Evolutionary conservation across 116 monocot species (phyloP).

Genomic region (Papilionanthe hybrid): DNA sequence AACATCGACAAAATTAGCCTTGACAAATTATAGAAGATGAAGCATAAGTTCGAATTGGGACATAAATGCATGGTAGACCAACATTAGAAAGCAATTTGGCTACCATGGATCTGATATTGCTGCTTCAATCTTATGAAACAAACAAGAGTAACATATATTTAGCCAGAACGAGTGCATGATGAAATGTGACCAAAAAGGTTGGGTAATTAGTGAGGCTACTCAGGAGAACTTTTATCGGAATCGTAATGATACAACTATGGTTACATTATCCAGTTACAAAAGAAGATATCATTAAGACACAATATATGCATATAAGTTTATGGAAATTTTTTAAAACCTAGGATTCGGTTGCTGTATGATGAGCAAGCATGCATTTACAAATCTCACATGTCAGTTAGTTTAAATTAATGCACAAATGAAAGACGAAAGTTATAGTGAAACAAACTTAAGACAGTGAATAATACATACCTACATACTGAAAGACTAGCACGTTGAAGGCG

Average conservation of each 20-base stretch:
- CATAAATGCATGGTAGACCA: neutral
- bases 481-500: neutral
- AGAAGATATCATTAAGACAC: neutral
- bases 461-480: neutral
- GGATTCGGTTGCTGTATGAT: neutral
- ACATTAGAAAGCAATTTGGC: neutral
- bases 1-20: too few species aligned
- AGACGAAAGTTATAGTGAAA: neutral
- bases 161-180: neutral
- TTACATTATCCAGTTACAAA: neutral
- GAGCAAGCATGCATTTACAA: neutral
- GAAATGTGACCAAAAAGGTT: neutral
- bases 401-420: neutral
- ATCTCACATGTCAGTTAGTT: neutral
- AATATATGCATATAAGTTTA: neutral
- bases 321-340: neutral
- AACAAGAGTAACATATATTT: neutral
- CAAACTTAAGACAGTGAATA: neutral
- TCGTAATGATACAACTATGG: neutral
- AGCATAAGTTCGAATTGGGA: neutral
- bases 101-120: neutral
- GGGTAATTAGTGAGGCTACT: neutral
- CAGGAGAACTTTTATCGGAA: neutral
- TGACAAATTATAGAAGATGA: too few species aligned
- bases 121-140: neutral